These are phyloP conservation scores for Neurospora africana DNA, from an alignment of 495 filamentous ascomycete genomes.

Conservation along the genomic window DNA sequence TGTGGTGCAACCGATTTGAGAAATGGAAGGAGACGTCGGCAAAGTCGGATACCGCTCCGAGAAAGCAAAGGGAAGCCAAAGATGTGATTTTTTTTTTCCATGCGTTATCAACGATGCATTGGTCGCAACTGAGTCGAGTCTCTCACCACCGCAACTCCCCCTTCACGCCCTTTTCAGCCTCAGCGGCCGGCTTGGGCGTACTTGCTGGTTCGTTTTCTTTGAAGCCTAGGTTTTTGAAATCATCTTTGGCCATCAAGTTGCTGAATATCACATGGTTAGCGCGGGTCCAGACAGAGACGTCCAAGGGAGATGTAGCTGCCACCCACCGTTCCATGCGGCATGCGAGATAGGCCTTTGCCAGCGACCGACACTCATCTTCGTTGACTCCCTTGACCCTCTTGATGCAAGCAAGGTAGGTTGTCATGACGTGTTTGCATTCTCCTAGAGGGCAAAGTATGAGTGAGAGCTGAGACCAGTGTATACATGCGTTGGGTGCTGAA, in stretches of 20 bases:
- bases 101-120: background rate
- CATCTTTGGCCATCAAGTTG: slow-evolving; percentile 90
- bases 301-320: background rate
- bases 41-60: background rate
- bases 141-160: slow-evolving; percentile 36
- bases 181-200: slow-evolving; percentile 1
- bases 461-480: background rate
- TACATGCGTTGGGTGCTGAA: slow-evolving; percentile 1
- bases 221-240: slow-evolving; percentile 87
- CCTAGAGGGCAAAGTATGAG: slow-evolving; percentile 36
- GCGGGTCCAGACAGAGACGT: background rate
- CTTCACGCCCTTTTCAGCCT: slow-evolving; percentile 27
- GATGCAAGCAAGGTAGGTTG: slow-evolving; percentile 71
- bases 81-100: background rate
- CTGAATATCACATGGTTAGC: slow-evolving; percentile 31
- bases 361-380: slow-evolving; percentile 67
- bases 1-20: background rate
- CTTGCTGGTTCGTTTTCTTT: slow-evolving; percentile 12
- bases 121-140: background rate
- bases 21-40: background rate
- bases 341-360: slow-evolving; percentile 78
- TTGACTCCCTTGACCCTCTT: slow-evolving; percentile 73
- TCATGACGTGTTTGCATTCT: slow-evolving; percentile 87
- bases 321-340: slow-evolving; percentile 93
- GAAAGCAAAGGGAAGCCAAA: background rate